Evolutionary conservation across 2,329 filamentous ascomycete species (phyloP), one percentile per base, ranked within the genome.

Genomic region (Volutella citrinella): DNA sequence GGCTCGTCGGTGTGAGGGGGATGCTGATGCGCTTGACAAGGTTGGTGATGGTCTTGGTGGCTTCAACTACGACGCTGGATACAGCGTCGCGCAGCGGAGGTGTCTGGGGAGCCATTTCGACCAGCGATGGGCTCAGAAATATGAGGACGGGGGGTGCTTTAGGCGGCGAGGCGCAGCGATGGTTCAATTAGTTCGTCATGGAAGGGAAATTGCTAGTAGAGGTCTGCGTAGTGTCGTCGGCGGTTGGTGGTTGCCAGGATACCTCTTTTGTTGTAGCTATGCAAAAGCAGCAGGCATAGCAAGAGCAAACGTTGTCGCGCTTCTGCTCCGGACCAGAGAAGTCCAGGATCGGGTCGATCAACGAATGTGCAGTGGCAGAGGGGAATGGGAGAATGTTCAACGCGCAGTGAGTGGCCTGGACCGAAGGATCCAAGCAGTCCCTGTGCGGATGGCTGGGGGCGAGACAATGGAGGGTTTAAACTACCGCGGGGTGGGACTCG

Each of bases 1-100:
- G 76, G 42, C 77, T 82, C 19, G 71, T 73, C 3, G 77, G 59
- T 14, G 74, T 79, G 32, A 80, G 62, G 4, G 78, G 76, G 40
- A 83, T 81, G 29, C 69, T 54, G 52, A 83, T 80, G 40, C 78
- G 74, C 50, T 72, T 77, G 30, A 60, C 57, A 19, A 79, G 60
- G 10, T 61, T 50, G 8, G 56, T 58, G 17, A 70, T 36, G 12
- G 56, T 52, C 22, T 43, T 50, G 20, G 62, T 49, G 21, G 62
- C 61, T 26, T 55, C 59, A 20, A 54, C 55, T 38, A 56, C 49
- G 32, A 54, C 48, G 30, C 54, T 49, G 28, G 54, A 56, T 38
- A 56, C 49, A 32, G 54, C 49, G 30, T 54, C 50, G 29, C 54
- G 52, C 23, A 68, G 43, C 32, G 51, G 46, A 25, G 55, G 48